Conservation (phyloP, 73 alveolate genomes). For the Uronychia setigera region DNA sequence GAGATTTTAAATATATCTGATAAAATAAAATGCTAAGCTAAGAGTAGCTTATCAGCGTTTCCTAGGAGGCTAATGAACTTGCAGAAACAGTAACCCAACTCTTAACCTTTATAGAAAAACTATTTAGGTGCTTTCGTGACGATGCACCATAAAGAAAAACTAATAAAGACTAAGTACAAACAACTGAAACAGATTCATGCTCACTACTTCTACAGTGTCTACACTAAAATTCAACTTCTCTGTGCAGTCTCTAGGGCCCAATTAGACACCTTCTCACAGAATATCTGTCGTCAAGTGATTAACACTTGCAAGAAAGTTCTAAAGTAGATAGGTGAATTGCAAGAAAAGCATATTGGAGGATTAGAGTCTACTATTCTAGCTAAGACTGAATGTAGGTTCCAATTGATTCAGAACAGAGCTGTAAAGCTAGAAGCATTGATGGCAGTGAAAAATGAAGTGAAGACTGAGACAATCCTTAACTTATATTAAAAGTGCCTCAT, state of each 20-base stretch:
- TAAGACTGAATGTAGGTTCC: background rate
- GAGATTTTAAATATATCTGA: too few relatives aligned
- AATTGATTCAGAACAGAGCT: background rate
- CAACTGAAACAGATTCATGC: background rate
- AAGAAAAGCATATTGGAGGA: background rate
- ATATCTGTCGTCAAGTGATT: background rate
- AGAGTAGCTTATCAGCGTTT: too few relatives aligned
- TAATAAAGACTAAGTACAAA: background rate
- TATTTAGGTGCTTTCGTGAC: too few relatives aligned
- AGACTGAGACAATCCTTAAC: background rate
- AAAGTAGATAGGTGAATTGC: background rate
- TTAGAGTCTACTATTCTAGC: background rate
- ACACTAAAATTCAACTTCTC: background rate
- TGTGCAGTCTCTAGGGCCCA: background rate
- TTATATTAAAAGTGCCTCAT: background rate
- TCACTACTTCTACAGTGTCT: background rate
- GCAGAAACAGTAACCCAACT: too few relatives aligned
- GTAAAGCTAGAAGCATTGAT: background rate
- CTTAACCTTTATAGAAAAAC: too few relatives aligned
- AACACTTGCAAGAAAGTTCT: background rate
- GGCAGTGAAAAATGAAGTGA: background rate
- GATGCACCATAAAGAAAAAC: too few relatives aligned
- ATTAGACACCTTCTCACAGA: background rate
- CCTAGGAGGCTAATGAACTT: too few relatives aligned
- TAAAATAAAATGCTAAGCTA: too few relatives aligned